Base-by-base conservation (phyloP, 805 yeast genomes). In the Saccharomycopsis capsularis region DNA sequence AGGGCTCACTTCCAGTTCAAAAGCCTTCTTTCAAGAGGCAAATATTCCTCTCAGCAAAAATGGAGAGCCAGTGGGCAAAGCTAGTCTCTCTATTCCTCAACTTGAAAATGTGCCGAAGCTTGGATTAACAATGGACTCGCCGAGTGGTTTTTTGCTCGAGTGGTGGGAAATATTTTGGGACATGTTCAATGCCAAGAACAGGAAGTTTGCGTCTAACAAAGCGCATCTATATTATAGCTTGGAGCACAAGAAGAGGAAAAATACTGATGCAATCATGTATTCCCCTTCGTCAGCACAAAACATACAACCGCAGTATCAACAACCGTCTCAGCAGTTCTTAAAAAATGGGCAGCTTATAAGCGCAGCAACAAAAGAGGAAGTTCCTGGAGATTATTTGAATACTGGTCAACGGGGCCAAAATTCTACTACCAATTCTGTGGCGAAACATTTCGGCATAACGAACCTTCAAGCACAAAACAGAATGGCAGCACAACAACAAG, bases 91-190 rank as follows among this genome's bases (percentile, higher is more conserved):
- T 57, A 55, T 32, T 3, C 38, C n/a, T 9, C 50, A 37, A 23
- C 29, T 30, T 37, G 61, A 67, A 48, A 75, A 72, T 44, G 61
- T 79, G 6, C 79, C 83, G 1, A 68, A 69, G 15, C 61, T 78
- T 32, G 66, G 69, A 21, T 71, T 81, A 59, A 69, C 79, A 9
- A 76, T 85, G 74, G 93, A 88, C 60, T 83, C 95, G 2, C 93
- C 95, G 0, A 86, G 82, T 57, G 93, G 96, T 4, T 89, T 87
- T 59, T 67, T 89, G 22, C 82, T 78, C 59, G 97, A 90, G 63
- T 89, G 97, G 97, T 89, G 96, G 96, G 88, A 81, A 69, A 80
- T 90, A 16, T 90, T 89, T 62, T 90, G 96, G 96, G 96, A 89
- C 62, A 81, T 88, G 25, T 86, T 83, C 65, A 85, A 85, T 59